Conservation (phyloP, 2,329 filamentous ascomycete genomes). For the Penicillium nordicum region DNA sequence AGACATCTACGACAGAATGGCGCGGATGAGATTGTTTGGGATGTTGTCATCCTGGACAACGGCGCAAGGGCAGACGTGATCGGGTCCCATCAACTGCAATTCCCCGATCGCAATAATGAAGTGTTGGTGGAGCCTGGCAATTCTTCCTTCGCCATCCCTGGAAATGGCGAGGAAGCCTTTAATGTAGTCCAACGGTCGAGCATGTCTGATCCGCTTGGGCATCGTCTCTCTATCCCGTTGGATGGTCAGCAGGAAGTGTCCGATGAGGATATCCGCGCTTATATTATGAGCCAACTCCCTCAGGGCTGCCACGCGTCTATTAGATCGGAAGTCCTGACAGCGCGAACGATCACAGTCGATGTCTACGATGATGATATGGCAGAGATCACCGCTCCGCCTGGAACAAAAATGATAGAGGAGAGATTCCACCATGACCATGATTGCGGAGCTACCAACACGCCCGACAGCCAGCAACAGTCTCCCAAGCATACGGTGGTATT, state of each 20-base stretch:
- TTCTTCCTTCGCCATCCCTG: slow-evolving; percentile 49
- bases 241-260: slow-evolving; percentile 39
- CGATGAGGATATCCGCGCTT: slow-evolving; percentile 48
- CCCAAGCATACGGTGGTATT: slow-evolving; percentile 48
- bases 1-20: slow-evolving; percentile 39
- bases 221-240: slow-evolving; percentile 33
- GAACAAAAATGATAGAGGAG: slow-evolving; percentile 46
- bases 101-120: slow-evolving; percentile 39
- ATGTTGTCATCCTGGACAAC: slow-evolving; percentile 48
- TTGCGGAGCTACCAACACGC: slow-evolving; percentile 36
- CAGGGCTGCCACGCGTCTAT: slow-evolving; percentile 44
- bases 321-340: slow-evolving; percentile 42
- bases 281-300: slow-evolving; percentile 46
- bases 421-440: slow-evolving; percentile 49
- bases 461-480: slow-evolving; percentile 34
- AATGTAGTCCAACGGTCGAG: slow-evolving; percentile 36
- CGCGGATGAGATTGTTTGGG: slow-evolving; percentile 47
- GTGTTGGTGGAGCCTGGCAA: slow-evolving; percentile 49
- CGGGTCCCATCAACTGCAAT: slow-evolving; percentile 38
- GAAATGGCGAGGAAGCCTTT: slow-evolving; percentile 37
- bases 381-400: slow-evolving; percentile 45
- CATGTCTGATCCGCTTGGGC: slow-evolving; percentile 21
- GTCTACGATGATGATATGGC: slow-evolving; percentile 43
- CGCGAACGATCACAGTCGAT: slow-evolving; percentile 48
- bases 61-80: slow-evolving; percentile 47